A percentile compares a stretch with the other conserved stretches of the same genome.
These are phyloP conservation scores for Clausena lansium DNA, from an alignment of 345 rosid genomes.

Conservation along the genomic window DNA sequence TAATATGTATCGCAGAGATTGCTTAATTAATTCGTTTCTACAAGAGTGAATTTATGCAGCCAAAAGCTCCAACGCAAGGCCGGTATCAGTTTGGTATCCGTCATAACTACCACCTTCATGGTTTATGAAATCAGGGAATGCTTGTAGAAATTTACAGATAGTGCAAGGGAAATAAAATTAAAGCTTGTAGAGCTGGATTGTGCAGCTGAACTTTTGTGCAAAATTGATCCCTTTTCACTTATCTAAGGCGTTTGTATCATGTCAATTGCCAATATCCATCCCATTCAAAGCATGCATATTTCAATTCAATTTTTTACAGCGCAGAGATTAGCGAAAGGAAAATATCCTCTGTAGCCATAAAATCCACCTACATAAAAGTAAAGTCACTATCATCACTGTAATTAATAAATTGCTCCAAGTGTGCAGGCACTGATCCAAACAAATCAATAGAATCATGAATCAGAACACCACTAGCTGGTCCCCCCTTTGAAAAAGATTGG, in stretches of 20 bases:
- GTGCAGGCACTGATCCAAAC: neutral
- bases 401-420: neutral
- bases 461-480: conserved; percentile 1
- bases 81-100: neutral
- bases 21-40: neutral
- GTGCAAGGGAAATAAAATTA: too few relatives aligned
- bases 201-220: too few relatives aligned
- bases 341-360: neutral
- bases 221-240: too few relatives aligned
- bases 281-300: neutral
- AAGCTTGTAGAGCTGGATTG: too few relatives aligned
- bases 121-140: too few relatives aligned
- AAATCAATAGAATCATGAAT: neutral
- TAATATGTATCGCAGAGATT: neutral
- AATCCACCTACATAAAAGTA: neutral
- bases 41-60: neutral
- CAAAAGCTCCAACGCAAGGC: neutral
- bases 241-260: neutral
- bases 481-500: conserved; percentile 4
- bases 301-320: too few relatives aligned
- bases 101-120: too few relatives aligned
- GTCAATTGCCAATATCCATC: neutral
- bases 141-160: too few relatives aligned
- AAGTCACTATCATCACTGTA: neutral
- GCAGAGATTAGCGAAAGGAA: neutral